Base-by-base conservation (phyloP, 331 rosid species). In the Cydonia oblonga region DNA sequence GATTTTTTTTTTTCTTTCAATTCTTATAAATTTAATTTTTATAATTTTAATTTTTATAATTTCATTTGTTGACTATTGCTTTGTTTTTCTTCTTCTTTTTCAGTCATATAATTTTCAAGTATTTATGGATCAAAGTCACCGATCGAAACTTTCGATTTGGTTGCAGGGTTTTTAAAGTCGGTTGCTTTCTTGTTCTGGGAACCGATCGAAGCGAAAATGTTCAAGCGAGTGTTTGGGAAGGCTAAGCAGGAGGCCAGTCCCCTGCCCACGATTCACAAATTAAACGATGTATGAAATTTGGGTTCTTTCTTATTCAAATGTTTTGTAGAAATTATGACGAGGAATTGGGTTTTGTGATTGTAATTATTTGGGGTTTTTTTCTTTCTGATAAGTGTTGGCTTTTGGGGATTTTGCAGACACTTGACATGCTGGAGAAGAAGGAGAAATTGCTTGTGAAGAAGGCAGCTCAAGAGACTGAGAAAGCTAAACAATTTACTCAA, bases 401-500 rank as follows among this genome's bases (percentile, higher is more conserved):
- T 74, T 52, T 60, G 5, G 58, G 25, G 74, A 78, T 76, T 44
- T 42, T 80, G 71, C 81, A 93, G 98, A 93, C 98, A 5, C 97
- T 93, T 63, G 97, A 93, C 80, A 91, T 93, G 98, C 84, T 93
- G 32, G 98, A 93, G 91, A 91, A 91, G 79, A 93, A 93, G 87
- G 97, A 93, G 86, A 93, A 88, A 63, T 86, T 91, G 10, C 92
- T 93, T 49, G 67, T 80, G 32, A 93, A 91, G 76, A 93, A 91
- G 84, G 96, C 92, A 42, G 28, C 83, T 23, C 89, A 87, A 1
- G 98, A 93, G 82, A 88, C 91, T 63, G 98, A 91, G 80, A 93
- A 72, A 79, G 98, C 98, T 18, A 93, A 91, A 66, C 96, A 88
- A 51, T 89, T 72, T 81, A 85, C 97, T 5, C 86, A 86, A 84